A percentile compares a stretch with the other conserved stretches of the same genome.
Evolutionary conservation across 176 grass and related monocot species (phyloP).

Genomic region (Hordeum marinum): DNA sequence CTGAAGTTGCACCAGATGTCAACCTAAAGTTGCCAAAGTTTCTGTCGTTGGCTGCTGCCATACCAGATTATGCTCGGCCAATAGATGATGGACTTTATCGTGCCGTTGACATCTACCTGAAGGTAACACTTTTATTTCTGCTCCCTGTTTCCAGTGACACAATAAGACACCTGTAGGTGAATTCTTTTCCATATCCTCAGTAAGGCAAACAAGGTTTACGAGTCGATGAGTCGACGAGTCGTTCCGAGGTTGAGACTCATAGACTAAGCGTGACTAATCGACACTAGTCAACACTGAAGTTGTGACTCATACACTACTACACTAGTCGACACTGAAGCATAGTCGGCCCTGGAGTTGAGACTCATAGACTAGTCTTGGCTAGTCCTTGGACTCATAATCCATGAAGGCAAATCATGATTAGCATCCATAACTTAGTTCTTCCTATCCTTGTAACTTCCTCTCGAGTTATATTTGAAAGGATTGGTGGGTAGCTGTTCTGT

Average conservation of each 20-base stretch:
- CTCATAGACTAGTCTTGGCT: too few relatives aligned
- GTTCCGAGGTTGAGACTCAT: too few relatives aligned
- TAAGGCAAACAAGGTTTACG: too few relatives aligned
- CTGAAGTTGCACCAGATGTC: conserved; percentile 82
- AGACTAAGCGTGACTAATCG: too few relatives aligned
- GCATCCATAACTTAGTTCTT: neutral
- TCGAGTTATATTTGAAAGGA: neutral
- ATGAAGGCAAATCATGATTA: neutral
- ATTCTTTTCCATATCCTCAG: neutral
- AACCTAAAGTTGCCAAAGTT: conserved; percentile 69
- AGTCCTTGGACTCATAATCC: too few relatives aligned
- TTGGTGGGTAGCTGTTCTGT: neutral
- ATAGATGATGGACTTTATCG: conserved; percentile 81
- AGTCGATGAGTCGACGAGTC: too few relatives aligned
- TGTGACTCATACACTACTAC: too few relatives aligned
- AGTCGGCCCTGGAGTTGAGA: too few relatives aligned
- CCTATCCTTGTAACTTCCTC: neutral
- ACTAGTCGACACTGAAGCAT: too few relatives aligned
- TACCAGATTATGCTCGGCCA: conserved; percentile 74
- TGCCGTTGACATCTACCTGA: conserved; percentile 84
- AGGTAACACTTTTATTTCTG: conserved; percentile 37
- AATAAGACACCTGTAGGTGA: neutral
- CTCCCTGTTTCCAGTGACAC: neutral
- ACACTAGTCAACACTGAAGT: too few relatives aligned
- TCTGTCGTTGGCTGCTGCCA: conserved; percentile 55